Conservation (phyloP, 371 early-diverging fungal genomes). For the Mucor indicus region DNA sequence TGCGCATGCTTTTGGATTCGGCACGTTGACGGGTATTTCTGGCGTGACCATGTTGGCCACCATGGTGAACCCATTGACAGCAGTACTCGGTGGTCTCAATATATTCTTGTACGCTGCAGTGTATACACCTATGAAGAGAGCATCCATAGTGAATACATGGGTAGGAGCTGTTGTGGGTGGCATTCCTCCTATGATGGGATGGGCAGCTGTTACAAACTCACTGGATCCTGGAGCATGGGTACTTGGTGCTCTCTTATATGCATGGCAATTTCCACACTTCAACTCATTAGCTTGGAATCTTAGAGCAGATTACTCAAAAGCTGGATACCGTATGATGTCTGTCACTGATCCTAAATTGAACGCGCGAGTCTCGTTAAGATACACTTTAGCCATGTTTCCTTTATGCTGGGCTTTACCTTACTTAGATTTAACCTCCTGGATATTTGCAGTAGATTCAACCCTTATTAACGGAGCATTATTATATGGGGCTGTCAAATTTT, state of each 20-base stretch:
- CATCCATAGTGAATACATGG: conserved; percentile 94
- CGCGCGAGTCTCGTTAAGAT: conserved; percentile 83
- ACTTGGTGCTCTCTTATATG: conserved; percentile 79
- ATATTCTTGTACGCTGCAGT: conserved; percentile 84
- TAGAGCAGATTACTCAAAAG: conserved; percentile 92
- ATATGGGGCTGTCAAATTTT: conserved; percentile 72
- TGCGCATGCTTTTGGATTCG: conserved; percentile 84
- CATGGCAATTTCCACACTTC: conserved; percentile 99
- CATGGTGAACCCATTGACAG: conserved; percentile 86
- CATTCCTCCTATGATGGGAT: conserved; percentile 98
- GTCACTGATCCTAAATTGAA: conserved; percentile 87
- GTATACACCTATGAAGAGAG: conserved; percentile 94
- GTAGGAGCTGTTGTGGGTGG: conserved; percentile 95
- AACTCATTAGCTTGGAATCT: conserved; percentile 91
- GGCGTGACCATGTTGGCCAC: conserved; percentile 68
- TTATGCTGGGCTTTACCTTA: conserved; percentile 60
- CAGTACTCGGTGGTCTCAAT: conserved; percentile 79
- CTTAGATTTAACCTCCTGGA: conserved; percentile 75
- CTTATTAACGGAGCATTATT: conserved; percentile 74
- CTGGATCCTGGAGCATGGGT: conserved; percentile 77
- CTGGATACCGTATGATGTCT: conserved; percentile 95
- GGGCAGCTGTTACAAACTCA: conserved; percentile 84
- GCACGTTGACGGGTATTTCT: conserved; percentile 63
- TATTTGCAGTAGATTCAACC: conserved; percentile 77
- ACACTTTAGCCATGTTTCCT: conserved; percentile 85